A percentile compares a stretch with the other conserved stretches of the same genome.
Evolutionary conservation across 768 basidiomycete genomes (phyloP).

Genomic region (Phlebiopsis flavidoalba): DNA sequence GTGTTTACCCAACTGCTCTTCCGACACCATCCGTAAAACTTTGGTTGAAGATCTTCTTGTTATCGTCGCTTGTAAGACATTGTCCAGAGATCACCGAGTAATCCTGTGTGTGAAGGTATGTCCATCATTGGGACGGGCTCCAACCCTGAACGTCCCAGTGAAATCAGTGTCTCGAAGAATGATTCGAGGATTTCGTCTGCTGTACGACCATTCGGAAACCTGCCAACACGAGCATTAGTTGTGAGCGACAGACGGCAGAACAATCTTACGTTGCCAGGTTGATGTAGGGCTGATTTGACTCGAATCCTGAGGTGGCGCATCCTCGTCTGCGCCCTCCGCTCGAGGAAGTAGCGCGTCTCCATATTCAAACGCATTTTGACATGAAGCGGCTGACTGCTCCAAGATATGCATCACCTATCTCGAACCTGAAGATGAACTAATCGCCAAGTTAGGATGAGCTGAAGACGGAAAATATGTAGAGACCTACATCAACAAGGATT

Average conservation of each 20-base stretch:
- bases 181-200: constrained; percentile 95
- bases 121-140: constrained; percentile 67
- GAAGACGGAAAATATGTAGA: background rate
- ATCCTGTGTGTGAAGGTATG: constrained; percentile 50
- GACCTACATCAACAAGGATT: constrained; percentile 81
- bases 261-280: constrained; percentile 80
- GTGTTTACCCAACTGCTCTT: constrained; percentile 89
- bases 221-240: constrained; percentile 24
- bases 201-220: constrained; percentile 97
- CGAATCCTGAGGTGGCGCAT: constrained; percentile 38
- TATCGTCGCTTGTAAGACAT: constrained; percentile 86
- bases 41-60: constrained; percentile 90
- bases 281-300: constrained; percentile 85
- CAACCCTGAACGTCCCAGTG: constrained; percentile 73
- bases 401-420: constrained; percentile 93
- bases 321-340: constrained; percentile 36
- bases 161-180: constrained; percentile 93
- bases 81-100: constrained; percentile 84
- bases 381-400: constrained; percentile 96
- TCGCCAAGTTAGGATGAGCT: constrained; percentile 5
- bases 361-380: constrained; percentile 97
- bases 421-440: constrained; percentile 97
- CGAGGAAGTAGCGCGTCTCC: constrained; percentile 86
- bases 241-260: background rate
- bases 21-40: constrained; percentile 87